Conservation (phyloP, 2,329 filamentous ascomycete species). For the Zymoseptoria pseudotritici region DNA sequence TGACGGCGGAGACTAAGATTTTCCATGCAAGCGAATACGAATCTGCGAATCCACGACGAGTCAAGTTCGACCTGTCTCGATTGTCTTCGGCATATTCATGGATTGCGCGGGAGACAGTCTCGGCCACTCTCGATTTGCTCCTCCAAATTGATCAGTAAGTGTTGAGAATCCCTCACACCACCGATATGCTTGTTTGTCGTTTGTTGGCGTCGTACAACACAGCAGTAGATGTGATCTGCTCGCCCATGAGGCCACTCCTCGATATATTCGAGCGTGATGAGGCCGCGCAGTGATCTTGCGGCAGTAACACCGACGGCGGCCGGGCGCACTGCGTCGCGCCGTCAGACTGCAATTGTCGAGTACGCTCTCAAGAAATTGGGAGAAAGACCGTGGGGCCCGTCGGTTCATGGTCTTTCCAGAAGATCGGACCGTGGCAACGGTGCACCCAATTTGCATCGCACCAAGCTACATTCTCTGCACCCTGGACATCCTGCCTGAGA, state of each 20-base stretch:
- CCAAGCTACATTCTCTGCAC: neutral
- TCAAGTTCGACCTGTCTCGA: too few relatives aligned
- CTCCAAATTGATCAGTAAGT: neutral
- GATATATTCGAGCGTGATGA: neutral
- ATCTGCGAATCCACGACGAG: too few relatives aligned
- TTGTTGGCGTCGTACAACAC: neutral
- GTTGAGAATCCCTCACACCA: neutral
- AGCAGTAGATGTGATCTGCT: neutral
- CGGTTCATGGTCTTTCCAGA: neutral
- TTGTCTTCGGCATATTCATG: neutral
- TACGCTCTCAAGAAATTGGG: neutral
- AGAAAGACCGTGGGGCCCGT: neutral
- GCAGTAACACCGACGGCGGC: neutral
- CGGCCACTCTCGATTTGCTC: neutral
- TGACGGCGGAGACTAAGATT: too few relatives aligned
- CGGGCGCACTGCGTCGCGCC: too few relatives aligned
- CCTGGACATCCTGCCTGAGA: neutral
- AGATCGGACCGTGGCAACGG: neutral
- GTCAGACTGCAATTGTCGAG: neutral
- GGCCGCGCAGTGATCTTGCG: neutral
- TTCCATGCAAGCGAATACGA: too few relatives aligned
- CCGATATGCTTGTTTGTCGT: neutral
- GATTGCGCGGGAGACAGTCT: neutral
- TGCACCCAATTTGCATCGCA: neutral
- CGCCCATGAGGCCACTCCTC: neutral